Percentiles rank a stretch among this genome's conserved stretches.
These are phyloP conservation scores for Helminthosporium solani DNA, from an alignment of 2,329 filamentous ascomycete genomes.

Conservation along the genomic window DNA sequence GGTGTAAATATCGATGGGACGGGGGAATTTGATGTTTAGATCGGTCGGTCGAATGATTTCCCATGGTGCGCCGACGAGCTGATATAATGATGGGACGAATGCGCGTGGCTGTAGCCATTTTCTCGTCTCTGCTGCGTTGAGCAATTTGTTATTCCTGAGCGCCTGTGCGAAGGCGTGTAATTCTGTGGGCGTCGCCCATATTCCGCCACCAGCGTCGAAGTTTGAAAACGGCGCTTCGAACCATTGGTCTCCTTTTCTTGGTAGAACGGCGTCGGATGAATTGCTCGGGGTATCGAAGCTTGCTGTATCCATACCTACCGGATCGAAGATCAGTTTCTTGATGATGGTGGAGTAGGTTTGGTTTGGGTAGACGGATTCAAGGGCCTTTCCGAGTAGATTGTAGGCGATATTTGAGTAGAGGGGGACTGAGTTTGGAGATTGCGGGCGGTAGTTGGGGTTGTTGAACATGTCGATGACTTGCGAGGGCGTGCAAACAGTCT, in stretches of 20 bases:
- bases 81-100: conserved; percentile 19
- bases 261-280: conserved; percentile 15
- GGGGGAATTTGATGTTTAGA: conserved; percentile 14
- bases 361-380: conserved; percentile 16
- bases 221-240: conserved; percentile 25
- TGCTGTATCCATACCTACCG: conserved; percentile 18
- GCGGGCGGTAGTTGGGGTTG: conserved; percentile 16
- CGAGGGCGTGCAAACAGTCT: conserved; percentile 15
- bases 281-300: conserved; percentile 15
- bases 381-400: conserved; percentile 26
- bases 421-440: conserved; percentile 17
- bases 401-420: conserved; percentile 27
- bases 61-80: conserved; percentile 30
- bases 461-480: conserved; percentile 28
- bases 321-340: conserved; percentile 21
- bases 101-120: conserved; percentile 26
- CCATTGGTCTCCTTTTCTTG: conserved; percentile 17
- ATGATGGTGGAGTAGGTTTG: conserved; percentile 23
- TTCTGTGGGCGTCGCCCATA: conserved; percentile 29
- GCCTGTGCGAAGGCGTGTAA: conserved; percentile 21
- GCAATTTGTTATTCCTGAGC: conserved; percentile 17
- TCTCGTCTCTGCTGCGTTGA: conserved; percentile 16
- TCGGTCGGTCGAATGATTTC: conserved; percentile 26
- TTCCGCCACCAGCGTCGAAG: conserved; percentile 26
- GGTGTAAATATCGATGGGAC: conserved; percentile 26